Conservation (phyloP, 805 yeast species). For the Geotrichum ghanense region DNA sequence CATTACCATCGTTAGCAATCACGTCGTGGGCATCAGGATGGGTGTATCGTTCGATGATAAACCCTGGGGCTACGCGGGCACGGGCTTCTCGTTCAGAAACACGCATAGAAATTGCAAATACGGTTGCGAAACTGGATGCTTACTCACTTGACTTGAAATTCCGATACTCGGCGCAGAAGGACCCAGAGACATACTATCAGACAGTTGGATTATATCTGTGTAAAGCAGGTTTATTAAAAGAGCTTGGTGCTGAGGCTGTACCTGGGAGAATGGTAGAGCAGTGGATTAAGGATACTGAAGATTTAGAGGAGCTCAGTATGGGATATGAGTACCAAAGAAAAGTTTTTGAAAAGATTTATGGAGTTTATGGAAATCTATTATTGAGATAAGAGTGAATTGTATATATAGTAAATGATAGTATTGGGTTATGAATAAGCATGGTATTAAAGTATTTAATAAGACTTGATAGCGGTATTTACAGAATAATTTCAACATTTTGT, state of each 20-base stretch:
- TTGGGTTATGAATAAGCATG: too few species aligned
- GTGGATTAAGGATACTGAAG: constrained; percentile 56
- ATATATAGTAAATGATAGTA: too few species aligned
- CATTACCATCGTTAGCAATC: constrained; percentile 53
- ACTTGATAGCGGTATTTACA: too few species aligned
- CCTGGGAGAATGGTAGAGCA: constrained; percentile 27
- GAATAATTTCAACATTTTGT: too few species aligned
- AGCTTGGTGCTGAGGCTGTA: background rate
- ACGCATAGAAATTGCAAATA: background rate
- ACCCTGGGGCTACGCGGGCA: background rate
- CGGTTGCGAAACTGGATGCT: background rate
- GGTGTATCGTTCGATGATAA: background rate
- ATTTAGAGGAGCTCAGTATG: constrained; percentile 35
- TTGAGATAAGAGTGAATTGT: too few species aligned
- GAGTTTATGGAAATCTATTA: constrained; percentile 35
- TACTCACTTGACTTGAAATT: background rate
- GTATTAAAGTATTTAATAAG: too few species aligned
- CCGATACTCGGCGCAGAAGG: background rate
- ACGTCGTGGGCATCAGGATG: constrained; percentile 28
- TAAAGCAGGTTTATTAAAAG: background rate
- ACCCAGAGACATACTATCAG: background rate
- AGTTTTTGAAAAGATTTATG: constrained; percentile 49
- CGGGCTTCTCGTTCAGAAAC: too few species aligned
- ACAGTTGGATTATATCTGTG: background rate
- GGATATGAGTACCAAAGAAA: constrained; percentile 31